A percentile compares a stretch with the other conserved stretches of the same genome.
Evolutionary conservation across 257 asterid species (phyloP).

Genomic region (Ligustrum vulgare): DNA sequence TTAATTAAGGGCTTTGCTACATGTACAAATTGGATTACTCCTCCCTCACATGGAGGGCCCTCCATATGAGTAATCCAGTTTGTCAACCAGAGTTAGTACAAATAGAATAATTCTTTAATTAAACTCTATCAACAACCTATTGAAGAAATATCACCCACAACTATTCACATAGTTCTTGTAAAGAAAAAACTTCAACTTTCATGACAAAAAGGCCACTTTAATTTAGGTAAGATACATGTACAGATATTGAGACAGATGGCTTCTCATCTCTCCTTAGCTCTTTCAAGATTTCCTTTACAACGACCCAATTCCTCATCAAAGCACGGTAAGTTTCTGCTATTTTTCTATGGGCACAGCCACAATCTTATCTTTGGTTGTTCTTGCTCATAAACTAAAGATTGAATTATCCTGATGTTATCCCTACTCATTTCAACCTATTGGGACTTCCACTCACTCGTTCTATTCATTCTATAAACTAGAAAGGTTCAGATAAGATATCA

Average conservation of each 20-base stretch:
- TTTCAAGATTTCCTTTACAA: constrained; percentile 40
- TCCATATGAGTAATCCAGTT: too few species aligned
- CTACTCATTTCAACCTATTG: neutral
- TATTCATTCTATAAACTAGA: neutral
- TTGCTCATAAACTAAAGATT: neutral
- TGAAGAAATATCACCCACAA: too few species aligned
- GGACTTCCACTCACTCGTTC: neutral
- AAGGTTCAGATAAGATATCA: constrained; percentile 18
- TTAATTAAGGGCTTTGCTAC: too few species aligned
- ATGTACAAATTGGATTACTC: too few species aligned
- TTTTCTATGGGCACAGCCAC: constrained; percentile 1
- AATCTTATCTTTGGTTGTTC: constrained; percentile 3
- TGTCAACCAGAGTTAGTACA: too few species aligned
- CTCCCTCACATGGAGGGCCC: too few species aligned
- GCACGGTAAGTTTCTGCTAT: constrained; percentile 36
- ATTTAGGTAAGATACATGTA: too few species aligned
- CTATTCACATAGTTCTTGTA: too few species aligned
- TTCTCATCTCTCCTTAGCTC: constrained; percentile 67
- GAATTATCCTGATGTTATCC: constrained; percentile 13
- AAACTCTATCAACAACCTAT: too few species aligned
- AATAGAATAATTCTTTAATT: too few species aligned
- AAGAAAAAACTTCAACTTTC: too few species aligned
- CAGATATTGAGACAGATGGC: constrained; percentile 42
- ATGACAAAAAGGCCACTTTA: too few species aligned
- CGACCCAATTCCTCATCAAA: constrained; percentile 39